Conservation (phyloP, 371 early-diverging fungal species). For the Parasitella parasitica region DNA sequence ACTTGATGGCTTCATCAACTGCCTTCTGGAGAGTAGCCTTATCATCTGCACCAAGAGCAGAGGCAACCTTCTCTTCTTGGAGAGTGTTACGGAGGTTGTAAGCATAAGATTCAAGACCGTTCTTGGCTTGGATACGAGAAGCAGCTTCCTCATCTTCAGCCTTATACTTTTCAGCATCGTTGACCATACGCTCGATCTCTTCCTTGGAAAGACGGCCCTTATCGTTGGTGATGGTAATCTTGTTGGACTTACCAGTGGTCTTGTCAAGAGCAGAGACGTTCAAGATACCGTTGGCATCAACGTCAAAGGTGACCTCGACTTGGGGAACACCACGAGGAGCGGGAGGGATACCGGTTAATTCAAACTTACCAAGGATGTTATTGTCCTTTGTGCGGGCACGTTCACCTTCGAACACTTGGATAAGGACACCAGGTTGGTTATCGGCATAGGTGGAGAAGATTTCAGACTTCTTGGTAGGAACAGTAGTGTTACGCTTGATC, state of each 20-base stretch:
- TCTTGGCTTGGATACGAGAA: constrained; percentile 80
- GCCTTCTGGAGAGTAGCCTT: constrained; percentile 82
- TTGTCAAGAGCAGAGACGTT: constrained; percentile 93
- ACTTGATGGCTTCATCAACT: constrained; percentile 81
- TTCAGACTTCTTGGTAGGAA: constrained; percentile 90
- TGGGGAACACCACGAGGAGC: constrained; percentile 91
- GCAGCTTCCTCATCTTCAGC: constrained; percentile 84
- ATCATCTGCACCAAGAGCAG: constrained; percentile 64
- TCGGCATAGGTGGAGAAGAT: constrained; percentile 31
- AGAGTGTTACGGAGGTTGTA: constrained; percentile 86
- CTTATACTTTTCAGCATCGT: constrained; percentile 88
- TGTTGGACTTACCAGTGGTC: constrained; percentile 81
- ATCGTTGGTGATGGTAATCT: constrained; percentile 91
- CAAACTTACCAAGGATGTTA: constrained; percentile 91
- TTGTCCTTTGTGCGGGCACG: constrained; percentile 91
- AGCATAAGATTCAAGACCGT: constrained; percentile 84
- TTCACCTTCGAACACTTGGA: constrained; percentile 94
- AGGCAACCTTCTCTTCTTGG: constrained; percentile 76
- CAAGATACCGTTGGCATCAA: constrained; percentile 94
- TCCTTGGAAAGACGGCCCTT: constrained; percentile 89
- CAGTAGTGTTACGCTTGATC: constrained; percentile 87
- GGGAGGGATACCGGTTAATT: constrained; percentile 85
- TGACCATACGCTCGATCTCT: constrained; percentile 90
- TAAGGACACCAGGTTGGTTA: constrained; percentile 89
- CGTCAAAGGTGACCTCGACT: constrained; percentile 92